phyloP scores from a whole-genome alignment of 1,284 basidiomycete genomes.

The Phellopilus nigrolimitatus region DNA sequence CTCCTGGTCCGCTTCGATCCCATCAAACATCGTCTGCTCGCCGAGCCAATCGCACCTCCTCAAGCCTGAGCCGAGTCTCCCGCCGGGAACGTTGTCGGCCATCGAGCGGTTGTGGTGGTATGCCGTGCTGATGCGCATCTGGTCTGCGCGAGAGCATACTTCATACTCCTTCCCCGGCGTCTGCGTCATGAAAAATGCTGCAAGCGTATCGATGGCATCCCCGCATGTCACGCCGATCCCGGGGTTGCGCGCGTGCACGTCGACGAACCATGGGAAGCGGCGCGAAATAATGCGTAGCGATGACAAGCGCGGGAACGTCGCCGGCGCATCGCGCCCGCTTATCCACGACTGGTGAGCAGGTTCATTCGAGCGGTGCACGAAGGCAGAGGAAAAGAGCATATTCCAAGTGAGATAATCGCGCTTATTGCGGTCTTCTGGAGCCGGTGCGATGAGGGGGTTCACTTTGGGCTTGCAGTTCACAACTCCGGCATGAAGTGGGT shows the following conservation, averaged over 20 bases:
- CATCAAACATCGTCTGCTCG: constrained; percentile 53
- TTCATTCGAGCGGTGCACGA: constrained; percentile 59
- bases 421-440: constrained; percentile 40
- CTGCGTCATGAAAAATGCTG: constrained; percentile 44
- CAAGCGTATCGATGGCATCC: constrained; percentile 60
- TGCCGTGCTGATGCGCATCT: constrained; percentile 40
- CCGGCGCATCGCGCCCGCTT: constrained; percentile 62
- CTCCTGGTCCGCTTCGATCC: constrained; percentile 44
- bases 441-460: constrained; percentile 57
- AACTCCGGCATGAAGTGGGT: constrained; percentile 50
- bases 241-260: constrained; percentile 44
- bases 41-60: constrained; percentile 61
- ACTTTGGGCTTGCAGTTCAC: constrained; percentile 44
- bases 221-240: constrained; percentile 64
- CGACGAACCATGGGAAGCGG: constrained; percentile 55
- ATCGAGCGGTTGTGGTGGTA: constrained; percentile 64
- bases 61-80: constrained; percentile 53
- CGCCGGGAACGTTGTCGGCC: constrained; percentile 59
- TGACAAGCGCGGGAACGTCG: constrained; percentile 63
- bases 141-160: constrained; percentile 30
- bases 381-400: constrained; percentile 61
- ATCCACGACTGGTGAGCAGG: constrained; percentile 58
- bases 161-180: constrained; percentile 49
- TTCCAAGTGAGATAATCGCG: constrained; percentile 62
- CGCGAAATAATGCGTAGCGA: constrained; percentile 48